Evolutionary conservation across 331 rosid genomes (phyloP).

Genomic region (Phaseolus coccineus): DNA sequence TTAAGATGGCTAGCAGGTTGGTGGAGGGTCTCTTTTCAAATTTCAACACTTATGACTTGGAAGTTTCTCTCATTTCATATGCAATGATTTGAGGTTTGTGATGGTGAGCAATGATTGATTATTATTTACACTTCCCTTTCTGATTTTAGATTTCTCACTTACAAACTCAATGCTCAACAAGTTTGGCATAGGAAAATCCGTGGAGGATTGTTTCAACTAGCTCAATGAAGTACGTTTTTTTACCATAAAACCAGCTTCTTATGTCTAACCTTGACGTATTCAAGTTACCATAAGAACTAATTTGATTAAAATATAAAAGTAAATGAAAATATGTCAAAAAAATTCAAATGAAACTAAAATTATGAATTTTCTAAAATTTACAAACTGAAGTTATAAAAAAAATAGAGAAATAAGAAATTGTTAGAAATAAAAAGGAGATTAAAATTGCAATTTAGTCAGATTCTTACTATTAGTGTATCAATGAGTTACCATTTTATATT

Average conservation of each 20-base stretch:
- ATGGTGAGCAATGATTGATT: slow-evolving; percentile 35
- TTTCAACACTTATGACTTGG: slow-evolving; percentile 44
- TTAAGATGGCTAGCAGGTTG: slow-evolving; percentile 55
- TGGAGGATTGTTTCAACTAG: background rate
- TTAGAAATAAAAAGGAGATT: too few species aligned
- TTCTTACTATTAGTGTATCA: too few species aligned
- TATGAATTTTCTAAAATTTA: too few species aligned
- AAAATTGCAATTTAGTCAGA: too few species aligned
- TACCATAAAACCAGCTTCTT: background rate
- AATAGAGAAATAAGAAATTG: too few species aligned
- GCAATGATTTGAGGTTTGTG: slow-evolving; percentile 27
- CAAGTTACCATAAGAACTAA: too few species aligned
- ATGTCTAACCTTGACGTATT: background rate
- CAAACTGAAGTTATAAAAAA: too few species aligned
- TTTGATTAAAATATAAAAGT: too few species aligned
- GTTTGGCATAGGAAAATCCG: background rate
- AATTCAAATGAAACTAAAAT: too few species aligned
- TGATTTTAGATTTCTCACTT: background rate
- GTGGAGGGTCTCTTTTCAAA: slow-evolving; percentile 55
- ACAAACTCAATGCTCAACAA: background rate
- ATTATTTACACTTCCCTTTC: slow-evolving; percentile 5
- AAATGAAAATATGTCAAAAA: too few species aligned
- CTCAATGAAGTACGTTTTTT: too few species aligned
- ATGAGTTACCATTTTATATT: too few species aligned
- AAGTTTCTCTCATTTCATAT: slow-evolving; percentile 18